These are phyloP conservation scores for Cucurbita moschata DNA, from an alignment of 306 rosid genomes.

Conservation along the genomic window DNA sequence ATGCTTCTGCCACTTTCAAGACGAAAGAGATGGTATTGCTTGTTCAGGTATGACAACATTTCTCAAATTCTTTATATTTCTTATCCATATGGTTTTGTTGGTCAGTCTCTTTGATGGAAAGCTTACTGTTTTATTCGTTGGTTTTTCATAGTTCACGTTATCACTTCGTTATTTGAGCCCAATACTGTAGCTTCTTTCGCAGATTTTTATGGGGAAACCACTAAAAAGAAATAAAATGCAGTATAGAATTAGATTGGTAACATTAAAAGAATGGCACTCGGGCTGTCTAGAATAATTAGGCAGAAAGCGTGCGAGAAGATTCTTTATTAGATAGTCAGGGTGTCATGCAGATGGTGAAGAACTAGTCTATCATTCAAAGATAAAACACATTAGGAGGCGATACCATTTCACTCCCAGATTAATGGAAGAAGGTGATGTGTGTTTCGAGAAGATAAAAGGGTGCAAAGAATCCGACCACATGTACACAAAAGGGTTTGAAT, in stretches of 20 bases:
- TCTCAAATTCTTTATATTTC: background rate
- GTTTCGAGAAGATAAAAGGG: too few relatives aligned
- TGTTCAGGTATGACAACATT: constrained; percentile 47
- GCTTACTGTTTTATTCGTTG: background rate
- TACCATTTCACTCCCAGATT: too few relatives aligned
- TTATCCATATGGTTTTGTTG: background rate
- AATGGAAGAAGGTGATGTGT: too few relatives aligned
- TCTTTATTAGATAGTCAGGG: too few relatives aligned
- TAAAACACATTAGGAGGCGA: too few relatives aligned
- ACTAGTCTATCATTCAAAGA: too few relatives aligned
- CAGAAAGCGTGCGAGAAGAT: too few relatives aligned
- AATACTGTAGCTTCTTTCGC: background rate
- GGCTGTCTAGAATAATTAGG: too few relatives aligned
- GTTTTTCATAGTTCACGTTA: background rate
- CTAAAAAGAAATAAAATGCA: background rate
- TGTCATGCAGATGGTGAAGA: too few relatives aligned
- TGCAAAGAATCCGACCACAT: too few relatives aligned
- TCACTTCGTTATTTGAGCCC: background rate
- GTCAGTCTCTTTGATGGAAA: background rate
- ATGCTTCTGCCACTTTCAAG: constrained; percentile 71
- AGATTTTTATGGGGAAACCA: background rate
- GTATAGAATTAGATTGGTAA: background rate
- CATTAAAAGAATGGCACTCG: background rate
- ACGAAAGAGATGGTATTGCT: constrained; percentile 70
- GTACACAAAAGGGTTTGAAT: too few relatives aligned